Percentiles rank a stretch among this genome's conserved stretches.
These are phyloP conservation scores for Solanum infundibuliforme DNA, from an alignment of 257 asterid genomes.

Conservation along the genomic window DNA sequence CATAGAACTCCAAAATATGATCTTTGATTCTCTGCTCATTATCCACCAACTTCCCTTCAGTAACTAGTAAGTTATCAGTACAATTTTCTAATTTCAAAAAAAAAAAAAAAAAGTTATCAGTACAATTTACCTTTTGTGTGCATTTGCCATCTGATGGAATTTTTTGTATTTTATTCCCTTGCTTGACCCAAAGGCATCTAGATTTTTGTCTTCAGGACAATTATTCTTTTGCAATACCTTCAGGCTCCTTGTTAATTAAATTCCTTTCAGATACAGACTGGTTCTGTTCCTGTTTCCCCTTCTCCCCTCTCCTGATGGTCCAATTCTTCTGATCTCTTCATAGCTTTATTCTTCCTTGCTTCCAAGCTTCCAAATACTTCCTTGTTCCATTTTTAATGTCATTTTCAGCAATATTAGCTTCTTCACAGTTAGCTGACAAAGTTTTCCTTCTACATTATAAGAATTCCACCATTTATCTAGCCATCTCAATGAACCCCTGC, in stretches of 20 bases:
- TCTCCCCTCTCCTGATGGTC: neutral
- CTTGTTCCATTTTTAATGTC: neutral
- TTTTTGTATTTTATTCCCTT: neutral
- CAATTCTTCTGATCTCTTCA: neutral
- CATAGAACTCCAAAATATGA: neutral
- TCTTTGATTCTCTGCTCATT: neutral
- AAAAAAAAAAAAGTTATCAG: neutral
- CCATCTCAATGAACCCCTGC: neutral
- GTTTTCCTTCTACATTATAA: neutral
- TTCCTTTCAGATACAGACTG: neutral
- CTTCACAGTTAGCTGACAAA: conserved; percentile 7
- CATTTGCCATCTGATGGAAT: neutral
- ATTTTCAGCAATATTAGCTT: conserved; percentile 31
- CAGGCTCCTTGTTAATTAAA: neutral
- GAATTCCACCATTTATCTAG: neutral
- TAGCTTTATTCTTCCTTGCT: neutral
- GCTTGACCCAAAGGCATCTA: neutral
- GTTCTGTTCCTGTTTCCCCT: neutral
- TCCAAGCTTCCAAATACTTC: neutral
- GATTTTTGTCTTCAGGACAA: neutral
- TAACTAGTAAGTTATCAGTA: neutral
- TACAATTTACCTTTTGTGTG: neutral
- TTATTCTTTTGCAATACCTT: neutral
- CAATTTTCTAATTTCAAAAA: neutral
- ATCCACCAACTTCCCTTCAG: neutral